Base-by-base conservation (phyloP, 495 filamentous ascomycete genomes). In the Parmelia sp. region DNA sequence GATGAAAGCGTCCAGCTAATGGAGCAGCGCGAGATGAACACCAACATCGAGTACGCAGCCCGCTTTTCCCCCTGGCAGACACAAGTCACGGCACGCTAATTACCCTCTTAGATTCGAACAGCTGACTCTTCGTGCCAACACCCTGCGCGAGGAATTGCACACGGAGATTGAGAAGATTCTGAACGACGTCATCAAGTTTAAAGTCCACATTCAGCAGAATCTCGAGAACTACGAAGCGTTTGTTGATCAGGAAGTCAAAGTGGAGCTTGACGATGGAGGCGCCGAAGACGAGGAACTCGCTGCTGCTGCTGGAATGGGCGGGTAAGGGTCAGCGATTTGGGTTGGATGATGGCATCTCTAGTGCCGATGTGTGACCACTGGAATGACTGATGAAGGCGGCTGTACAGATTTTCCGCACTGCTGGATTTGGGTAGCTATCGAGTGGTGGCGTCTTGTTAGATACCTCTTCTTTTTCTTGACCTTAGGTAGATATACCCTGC, bases 171-270 rank as follows among this genome's bases (percentile, higher is more conserved):
- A 96, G 78, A 89, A 87, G 66, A 93, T 97, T 85, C 77, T 98
- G 67, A 95, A 96, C 76, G 92, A 97, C 71, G 87, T 97, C 72
- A 96, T 97, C 79, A 91, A 91, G 68, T 98, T 98, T 86, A 98
- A 98, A 78, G 87, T 97, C 62, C 94, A 97, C 72, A 82, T 98
- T 55, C 94, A 97, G 74, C 90, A 90, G 75, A 86, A 84, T 61
- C 77, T 98, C 42, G 92, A 96, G 74, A 90, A 92, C 70, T 96
- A 96, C 73, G 93, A 97, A 74, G 86, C 83, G 58, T 95, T 96
- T 71, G 90, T 94, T 5, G 88, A 89, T 25, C 89, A 93, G 68
- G 93, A 97, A 79, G 86, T 95, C 44, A 88, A 93, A 77, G 85
- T 88, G 74, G 91, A 96, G 78, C 75, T 90, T 27, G 86, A 81